A percentile compares a stretch with the other conserved stretches of the same genome.
Evolutionary conservation across 2,329 filamentous ascomycete genomes (phyloP).

Genomic region (Talaromyces sp.): DNA sequence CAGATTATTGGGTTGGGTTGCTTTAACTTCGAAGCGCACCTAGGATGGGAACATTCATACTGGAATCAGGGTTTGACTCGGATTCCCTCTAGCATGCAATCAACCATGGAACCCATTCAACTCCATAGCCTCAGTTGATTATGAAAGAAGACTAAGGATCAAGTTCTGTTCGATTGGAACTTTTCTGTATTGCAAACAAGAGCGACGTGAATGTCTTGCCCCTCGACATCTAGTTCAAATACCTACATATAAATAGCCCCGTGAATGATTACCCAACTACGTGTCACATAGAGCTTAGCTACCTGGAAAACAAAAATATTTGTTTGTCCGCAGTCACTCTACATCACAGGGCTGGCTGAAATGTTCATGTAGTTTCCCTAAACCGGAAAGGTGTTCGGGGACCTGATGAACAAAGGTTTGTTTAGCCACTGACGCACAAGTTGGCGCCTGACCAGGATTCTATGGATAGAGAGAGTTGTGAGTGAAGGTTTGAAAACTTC

Average conservation of each 20-base stretch:
- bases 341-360: background rate
- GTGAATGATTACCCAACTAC: too few species aligned
- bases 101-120: too few species aligned
- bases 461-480: too few species aligned
- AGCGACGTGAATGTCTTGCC: too few species aligned
- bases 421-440: background rate
- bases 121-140: too few species aligned
- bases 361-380: background rate
- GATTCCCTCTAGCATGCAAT: background rate
- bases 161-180: background rate
- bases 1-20: conserved; percentile 57
- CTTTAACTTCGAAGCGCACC: conserved; percentile 4
- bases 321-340: background rate
- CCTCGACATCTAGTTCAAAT: background rate
- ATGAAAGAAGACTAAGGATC: background rate
- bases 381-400: background rate
- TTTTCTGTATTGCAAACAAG: too few species aligned
- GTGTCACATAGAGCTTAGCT: background rate
- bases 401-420: background rate
- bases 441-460: too few species aligned
- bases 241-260: background rate
- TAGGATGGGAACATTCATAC: background rate
- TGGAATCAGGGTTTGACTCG: background rate
- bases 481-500: too few species aligned
- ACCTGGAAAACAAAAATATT: background rate